phyloP scores from a whole-genome alignment of 148 eudicot species.

The Spergularia marina region DNA sequence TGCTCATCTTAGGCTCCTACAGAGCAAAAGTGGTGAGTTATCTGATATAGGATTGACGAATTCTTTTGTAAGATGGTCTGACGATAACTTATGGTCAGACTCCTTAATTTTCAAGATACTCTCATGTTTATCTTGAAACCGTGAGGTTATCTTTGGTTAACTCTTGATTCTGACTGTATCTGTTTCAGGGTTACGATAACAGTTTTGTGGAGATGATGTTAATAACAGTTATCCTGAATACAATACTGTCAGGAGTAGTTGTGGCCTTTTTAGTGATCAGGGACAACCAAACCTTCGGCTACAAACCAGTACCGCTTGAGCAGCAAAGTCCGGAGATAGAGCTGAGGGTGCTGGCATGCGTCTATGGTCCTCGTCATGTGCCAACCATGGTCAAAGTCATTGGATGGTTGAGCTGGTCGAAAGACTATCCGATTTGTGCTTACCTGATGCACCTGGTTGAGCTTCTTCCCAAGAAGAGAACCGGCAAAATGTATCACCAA shows the following conservation, averaged over 20 bases:
- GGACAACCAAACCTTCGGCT: constrained; percentile 47
- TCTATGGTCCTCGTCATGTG: constrained; percentile 79
- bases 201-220: constrained; percentile 56
- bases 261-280: constrained; percentile 51
- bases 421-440: constrained; percentile 61
- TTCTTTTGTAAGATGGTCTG: too few species aligned
- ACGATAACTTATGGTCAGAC: too few species aligned
- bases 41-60: too few species aligned
- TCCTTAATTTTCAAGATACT: too few species aligned
- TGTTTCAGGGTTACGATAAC: constrained; percentile 47
- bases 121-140: too few species aligned
- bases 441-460: constrained; percentile 78
- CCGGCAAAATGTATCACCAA: constrained; percentile 63
- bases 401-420: constrained; percentile 61
- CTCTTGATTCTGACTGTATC: neutral
- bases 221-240: constrained; percentile 47
- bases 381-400: constrained; percentile 63
- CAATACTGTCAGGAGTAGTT: constrained; percentile 59
- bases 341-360: constrained; percentile 68
- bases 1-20: constrained; percentile 50
- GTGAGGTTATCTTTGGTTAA: neutral
- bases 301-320: constrained; percentile 55
- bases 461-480: constrained; percentile 63
- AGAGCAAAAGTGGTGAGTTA: constrained; percentile 45
- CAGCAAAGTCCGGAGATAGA: constrained; percentile 66